Evolutionary conservation across 805 yeast genomes (phyloP), one percentile per base, ranked within the genome.

Genomic region (Priceomyces fermenticarens): DNA sequence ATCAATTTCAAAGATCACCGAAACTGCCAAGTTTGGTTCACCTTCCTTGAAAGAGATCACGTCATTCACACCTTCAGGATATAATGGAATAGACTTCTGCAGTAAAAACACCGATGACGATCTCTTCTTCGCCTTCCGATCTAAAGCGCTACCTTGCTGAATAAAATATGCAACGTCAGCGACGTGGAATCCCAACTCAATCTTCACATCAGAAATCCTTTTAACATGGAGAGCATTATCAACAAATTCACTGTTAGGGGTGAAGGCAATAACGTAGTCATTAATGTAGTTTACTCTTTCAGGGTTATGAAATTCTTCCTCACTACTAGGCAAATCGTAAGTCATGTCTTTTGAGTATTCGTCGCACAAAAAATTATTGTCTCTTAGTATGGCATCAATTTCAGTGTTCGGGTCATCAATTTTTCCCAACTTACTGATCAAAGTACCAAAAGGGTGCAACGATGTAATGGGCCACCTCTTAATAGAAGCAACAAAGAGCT

Each of bases 381-480:
- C 98, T 55, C 97, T 80, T 50, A 93, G 72, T 40, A 93, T 84
- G 0, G 97, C 88, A 59, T 85, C 91, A 45, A 89, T 78, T 60
- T 89, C 96, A 32, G 91, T 87, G 15, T 75, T 70, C 2, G 81
- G 76, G 47, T 84, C 91, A 49, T 82, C 87, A 54, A 86, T 80
- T 30, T 80, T 75, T 16, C 99, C 99, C 46, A 93, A 70, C 52
- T 86, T 87, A 35, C 90, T 85, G 17, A 91, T 84, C 42, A 93
- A 70, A 25, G 96, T 89, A 53, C 99, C 99, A 58, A 93, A 93
- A 4, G 99, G 99, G 70, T 93, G 99, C 62, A 93, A 75, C 0
- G 98, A 91, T 8, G 99, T 93, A 63, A 93, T 93, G 57, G 99
- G 99, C 99, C 99, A 93, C 63, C 99, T 83, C 62, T 93, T 93